Evolutionary conservation across 352 stramenopile species (phyloP).

Genomic region (Globisporangium paddicum): DNA sequence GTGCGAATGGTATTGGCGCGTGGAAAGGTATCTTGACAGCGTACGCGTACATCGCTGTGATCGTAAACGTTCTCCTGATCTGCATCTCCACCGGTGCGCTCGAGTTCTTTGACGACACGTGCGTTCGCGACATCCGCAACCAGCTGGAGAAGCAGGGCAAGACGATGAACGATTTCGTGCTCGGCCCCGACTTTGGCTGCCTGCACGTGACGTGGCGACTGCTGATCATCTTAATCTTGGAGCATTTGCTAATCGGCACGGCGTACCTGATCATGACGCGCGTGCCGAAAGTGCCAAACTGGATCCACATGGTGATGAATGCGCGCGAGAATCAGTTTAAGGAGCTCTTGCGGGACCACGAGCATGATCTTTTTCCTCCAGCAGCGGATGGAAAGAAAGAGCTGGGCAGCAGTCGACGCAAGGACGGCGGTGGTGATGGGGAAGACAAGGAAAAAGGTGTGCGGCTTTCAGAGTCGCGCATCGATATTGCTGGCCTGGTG

Average conservation of each 20-base stretch:
- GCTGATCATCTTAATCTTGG: conserved; percentile 49
- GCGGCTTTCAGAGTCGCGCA: conserved; percentile 27
- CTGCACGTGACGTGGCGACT: conserved; percentile 54
- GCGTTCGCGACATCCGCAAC: conserved; percentile 45
- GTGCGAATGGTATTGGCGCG: conserved; percentile 69
- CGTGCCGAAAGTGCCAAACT: conserved; percentile 42
- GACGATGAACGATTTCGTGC: conserved; percentile 59
- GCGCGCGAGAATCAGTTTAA: conserved; percentile 65
- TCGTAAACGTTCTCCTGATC: conserved; percentile 67
- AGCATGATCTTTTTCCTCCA: conserved; percentile 41
- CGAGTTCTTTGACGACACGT: conserved; percentile 63
- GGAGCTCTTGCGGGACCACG: conserved; percentile 39
- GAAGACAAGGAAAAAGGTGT: conserved; percentile 16
- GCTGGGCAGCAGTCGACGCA: not conserved
- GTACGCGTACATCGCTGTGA: conserved; percentile 62
- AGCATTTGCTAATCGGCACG: conserved; percentile 47
- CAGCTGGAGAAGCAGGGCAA: conserved; percentile 59
- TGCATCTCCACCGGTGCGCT: conserved; percentile 67
- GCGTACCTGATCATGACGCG: conserved; percentile 54
- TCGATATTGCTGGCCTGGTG: conserved; percentile 15
- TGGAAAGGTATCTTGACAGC: conserved; percentile 56
- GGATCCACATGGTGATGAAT: conserved; percentile 51
- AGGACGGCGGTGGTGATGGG: not conserved
- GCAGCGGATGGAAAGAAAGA: not conserved
- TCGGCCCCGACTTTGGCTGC: conserved; percentile 62